Conservation (phyloP, 768 basidiomycete species). For the Suillus bovinus region DNA sequence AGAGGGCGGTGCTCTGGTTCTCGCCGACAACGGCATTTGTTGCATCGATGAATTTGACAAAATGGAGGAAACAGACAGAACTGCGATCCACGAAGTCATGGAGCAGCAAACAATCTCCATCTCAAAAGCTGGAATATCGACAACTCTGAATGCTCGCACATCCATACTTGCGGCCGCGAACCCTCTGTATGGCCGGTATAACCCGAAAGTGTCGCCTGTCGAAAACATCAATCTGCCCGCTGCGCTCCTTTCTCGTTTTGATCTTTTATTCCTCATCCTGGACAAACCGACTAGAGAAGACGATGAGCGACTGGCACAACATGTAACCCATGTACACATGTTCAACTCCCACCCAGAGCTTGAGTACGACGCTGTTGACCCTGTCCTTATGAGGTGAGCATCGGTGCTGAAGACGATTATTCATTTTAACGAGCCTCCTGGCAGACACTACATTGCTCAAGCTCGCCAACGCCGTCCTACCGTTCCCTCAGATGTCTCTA, state of each 20-base stretch:
- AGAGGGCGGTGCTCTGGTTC: conserved; percentile 99
- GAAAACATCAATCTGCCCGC: conserved; percentile 99
- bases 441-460: conserved; percentile 91
- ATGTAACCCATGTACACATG: conserved; percentile 99
- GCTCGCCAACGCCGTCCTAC: conserved; percentile 87
- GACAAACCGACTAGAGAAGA: conserved; percentile 95
- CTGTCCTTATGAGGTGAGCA: conserved; percentile 80
- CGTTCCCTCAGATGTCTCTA: conserved; percentile 87
- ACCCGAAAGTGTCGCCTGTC: conserved; percentile 94
- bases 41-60: conserved; percentile 99
- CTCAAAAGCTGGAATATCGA: conserved; percentile 98
- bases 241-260: conserved; percentile 93
- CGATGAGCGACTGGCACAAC: conserved; percentile 93
- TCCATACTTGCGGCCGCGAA: conserved; percentile 98
- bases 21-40: conserved; percentile 99
- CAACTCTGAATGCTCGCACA: conserved; percentile 95
- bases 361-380: conserved; percentile 82
- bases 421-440: conserved; percentile 12
- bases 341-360: conserved; percentile 86
- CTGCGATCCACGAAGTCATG: conserved; percentile 99
- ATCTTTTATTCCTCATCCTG: conserved; percentile 93
- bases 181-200: conserved; percentile 97
- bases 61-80: conserved; percentile 98
- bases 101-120: conserved; percentile 99
- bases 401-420: background rate